Evolutionary conservation across 371 early-diverging fungal species (phyloP).

Genomic region (Smittium culicis): DNA sequence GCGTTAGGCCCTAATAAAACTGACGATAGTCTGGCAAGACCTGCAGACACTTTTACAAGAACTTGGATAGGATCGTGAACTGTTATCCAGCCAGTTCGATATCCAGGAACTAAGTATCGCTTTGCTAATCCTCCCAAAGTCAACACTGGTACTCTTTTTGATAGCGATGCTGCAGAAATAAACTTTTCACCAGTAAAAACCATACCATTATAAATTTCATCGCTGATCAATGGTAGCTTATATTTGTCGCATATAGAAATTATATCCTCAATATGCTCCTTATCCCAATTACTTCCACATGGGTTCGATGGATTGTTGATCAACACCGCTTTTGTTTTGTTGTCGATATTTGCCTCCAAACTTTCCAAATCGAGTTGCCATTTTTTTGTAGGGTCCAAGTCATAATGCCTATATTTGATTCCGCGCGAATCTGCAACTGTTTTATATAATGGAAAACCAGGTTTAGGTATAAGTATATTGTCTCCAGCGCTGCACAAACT

Average conservation of each 20-base stretch:
- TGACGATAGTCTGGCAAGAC: slow-evolving; percentile 52
- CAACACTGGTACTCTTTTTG: slow-evolving; percentile 65
- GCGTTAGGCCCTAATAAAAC: slow-evolving; percentile 75
- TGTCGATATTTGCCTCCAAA: slow-evolving; percentile 63
- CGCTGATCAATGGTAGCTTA: slow-evolving; percentile 70
- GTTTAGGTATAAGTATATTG: slow-evolving; percentile 74
- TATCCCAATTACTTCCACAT: slow-evolving; percentile 74
- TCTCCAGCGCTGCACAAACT: slow-evolving; percentile 64
- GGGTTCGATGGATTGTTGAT: slow-evolving; percentile 88
- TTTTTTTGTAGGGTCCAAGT: slow-evolving; percentile 56
- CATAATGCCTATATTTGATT: slow-evolving; percentile 60
- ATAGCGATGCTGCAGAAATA: slow-evolving; percentile 55
- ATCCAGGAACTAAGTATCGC: slow-evolving; percentile 81
- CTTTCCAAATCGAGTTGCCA: slow-evolving; percentile 78
- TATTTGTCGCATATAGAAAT: slow-evolving; percentile 56
- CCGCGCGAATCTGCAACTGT: slow-evolving; percentile 66
- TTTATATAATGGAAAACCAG: slow-evolving; percentile 80
- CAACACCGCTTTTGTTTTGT: slow-evolving; percentile 60
- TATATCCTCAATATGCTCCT: slow-evolving; percentile 54
- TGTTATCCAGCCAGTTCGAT: slow-evolving; percentile 81
- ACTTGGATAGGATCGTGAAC: slow-evolving; percentile 47
- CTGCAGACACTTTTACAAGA: slow-evolving; percentile 40
- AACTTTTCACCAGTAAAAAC: slow-evolving; percentile 51
- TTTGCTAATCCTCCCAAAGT: slow-evolving; percentile 81
- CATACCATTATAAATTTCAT: slow-evolving; percentile 87